These are phyloP conservation scores for Yamadazyma laniorum DNA, from an alignment of 805 yeast species.

Conservation along the genomic window DNA sequence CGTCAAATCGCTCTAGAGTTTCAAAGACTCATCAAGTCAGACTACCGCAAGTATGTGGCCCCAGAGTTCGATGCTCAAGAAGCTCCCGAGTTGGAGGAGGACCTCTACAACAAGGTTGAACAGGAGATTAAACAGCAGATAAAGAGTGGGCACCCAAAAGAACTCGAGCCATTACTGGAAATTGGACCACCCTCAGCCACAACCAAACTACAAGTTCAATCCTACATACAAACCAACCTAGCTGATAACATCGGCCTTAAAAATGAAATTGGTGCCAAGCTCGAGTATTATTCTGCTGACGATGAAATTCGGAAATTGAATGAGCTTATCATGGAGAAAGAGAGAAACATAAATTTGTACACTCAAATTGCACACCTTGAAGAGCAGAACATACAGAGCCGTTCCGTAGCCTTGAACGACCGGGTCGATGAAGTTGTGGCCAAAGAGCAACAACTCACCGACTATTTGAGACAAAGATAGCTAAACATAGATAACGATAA, in stretches of 20 bases:
- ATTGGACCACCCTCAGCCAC: background rate
- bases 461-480: constrained; percentile 1
- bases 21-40: constrained; percentile 39
- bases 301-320: background rate
- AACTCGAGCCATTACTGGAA: background rate
- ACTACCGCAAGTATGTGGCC: constrained; percentile 32
- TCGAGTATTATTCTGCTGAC: background rate
- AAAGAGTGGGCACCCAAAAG: background rate
- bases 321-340: background rate
- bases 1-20: constrained; percentile 30
- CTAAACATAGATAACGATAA: too few species aligned
- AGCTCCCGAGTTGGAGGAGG: constrained; percentile 33
- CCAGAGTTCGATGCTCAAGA: constrained; percentile 15
- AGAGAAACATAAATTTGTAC: background rate
- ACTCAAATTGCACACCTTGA: constrained; percentile 3
- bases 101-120: constrained; percentile 16
- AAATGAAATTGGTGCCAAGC: background rate
- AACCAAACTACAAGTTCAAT: background rate
- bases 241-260: background rate
- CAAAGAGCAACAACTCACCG: constrained; percentile 13
- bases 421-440: constrained; percentile 22
- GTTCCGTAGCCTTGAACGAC: constrained; percentile 19
- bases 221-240: background rate
- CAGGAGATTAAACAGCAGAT: background rate
- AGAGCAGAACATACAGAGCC: constrained; percentile 6